Percentiles rank a stretch among this genome's conserved stretches.
Conservation (phyloP, 2,329 filamentous ascomycete genomes). For the Fusarium miscanthi region DNA sequence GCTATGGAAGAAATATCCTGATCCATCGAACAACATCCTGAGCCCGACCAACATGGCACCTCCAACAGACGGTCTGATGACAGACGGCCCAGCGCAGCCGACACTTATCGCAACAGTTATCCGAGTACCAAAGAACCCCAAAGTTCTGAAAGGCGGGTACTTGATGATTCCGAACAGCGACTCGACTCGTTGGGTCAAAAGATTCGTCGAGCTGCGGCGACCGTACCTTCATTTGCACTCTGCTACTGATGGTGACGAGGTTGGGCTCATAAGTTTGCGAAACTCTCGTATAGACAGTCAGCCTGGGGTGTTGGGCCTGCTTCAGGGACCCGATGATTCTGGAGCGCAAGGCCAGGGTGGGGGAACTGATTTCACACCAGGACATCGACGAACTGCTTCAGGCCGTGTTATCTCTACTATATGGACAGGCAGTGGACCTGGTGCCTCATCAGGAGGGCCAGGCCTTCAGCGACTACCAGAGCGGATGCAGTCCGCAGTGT, state of each 20-base stretch:
- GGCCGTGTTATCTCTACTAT: constrained; percentile 66
- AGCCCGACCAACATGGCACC: constrained; percentile 73
- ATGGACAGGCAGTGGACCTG: constrained; percentile 61
- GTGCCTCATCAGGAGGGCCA: constrained; percentile 36
- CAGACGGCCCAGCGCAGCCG: constrained; percentile 62
- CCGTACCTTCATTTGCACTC: constrained; percentile 94
- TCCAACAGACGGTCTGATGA: constrained; percentile 69
- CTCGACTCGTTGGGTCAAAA: constrained; percentile 86
- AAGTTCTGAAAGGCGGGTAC: constrained; percentile 86
- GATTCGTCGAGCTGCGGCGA: constrained; percentile 90
- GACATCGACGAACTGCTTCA: constrained; percentile 62
- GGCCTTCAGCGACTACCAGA: constrained; percentile 67
- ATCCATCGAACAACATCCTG: constrained; percentile 66
- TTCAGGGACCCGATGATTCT: constrained; percentile 64
- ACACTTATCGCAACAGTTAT: constrained; percentile 81
- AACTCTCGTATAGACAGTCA: constrained; percentile 94
- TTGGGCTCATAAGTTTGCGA: constrained; percentile 87
- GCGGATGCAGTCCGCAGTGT: constrained; percentile 77
- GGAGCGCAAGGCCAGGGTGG: constrained; percentile 49
- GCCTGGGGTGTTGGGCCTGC: constrained; percentile 83
- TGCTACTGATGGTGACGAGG: constrained; percentile 86
- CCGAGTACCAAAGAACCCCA: constrained; percentile 81
- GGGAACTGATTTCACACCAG: constrained; percentile 54
- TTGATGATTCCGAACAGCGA: constrained; percentile 86
- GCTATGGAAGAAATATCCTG: constrained; percentile 73